Percentiles rank a stretch among this genome's conserved stretches.
phyloP scores from a whole-genome alignment of 2,329 filamentous ascomycete genomes.

The Fusarium napiforme region DNA sequence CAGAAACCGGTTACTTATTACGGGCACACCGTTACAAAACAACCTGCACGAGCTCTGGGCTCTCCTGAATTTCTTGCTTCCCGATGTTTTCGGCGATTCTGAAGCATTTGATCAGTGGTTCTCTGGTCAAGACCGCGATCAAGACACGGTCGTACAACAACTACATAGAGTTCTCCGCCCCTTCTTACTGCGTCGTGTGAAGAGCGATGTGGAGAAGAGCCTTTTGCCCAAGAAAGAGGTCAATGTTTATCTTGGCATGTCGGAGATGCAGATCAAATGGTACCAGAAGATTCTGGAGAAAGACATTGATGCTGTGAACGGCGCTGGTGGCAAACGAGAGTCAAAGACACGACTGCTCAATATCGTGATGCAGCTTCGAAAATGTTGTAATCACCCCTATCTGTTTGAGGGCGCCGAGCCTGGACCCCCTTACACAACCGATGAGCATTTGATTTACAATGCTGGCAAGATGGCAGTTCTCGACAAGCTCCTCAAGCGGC shows the following conservation, averaged over 20 bases:
- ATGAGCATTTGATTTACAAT: slow-evolving; percentile 94
- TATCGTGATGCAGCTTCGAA: slow-evolving; percentile 99
- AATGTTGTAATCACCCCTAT: slow-evolving; percentile 99
- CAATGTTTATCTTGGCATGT: slow-evolving; percentile 97
- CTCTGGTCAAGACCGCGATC: slow-evolving; percentile 86
- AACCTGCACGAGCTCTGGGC: slow-evolving; percentile 99
- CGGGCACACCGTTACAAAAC: slow-evolving; percentile 96
- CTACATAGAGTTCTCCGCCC: slow-evolving; percentile 92
- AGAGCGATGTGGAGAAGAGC: slow-evolving; percentile 98
- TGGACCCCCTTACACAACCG: slow-evolving; percentile 96
- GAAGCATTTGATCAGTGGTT: slow-evolving; percentile 99
- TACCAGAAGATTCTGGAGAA: slow-evolving; percentile 99
- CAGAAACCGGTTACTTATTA: slow-evolving; percentile 93
- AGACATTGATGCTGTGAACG: slow-evolving; percentile 98
- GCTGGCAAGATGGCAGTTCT: slow-evolving; percentile 97
- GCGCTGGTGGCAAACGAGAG: slow-evolving; percentile 93
- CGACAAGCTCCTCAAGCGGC: slow-evolving; percentile 86
- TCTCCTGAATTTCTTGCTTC: slow-evolving; percentile 95
- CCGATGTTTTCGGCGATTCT: slow-evolving; percentile 96
- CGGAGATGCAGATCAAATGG: slow-evolving; percentile 99
- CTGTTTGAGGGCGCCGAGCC: slow-evolving; percentile 97
- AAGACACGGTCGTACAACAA: slow-evolving; percentile 95
- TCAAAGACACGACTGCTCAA: slow-evolving; percentile 97
- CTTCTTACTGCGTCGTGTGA: slow-evolving; percentile 94
- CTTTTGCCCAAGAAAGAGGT: slow-evolving; percentile 96